Evolutionary conservation across 2,329 filamentous ascomycete species (phyloP).

Genomic region (Emergomyces africanus): DNA sequence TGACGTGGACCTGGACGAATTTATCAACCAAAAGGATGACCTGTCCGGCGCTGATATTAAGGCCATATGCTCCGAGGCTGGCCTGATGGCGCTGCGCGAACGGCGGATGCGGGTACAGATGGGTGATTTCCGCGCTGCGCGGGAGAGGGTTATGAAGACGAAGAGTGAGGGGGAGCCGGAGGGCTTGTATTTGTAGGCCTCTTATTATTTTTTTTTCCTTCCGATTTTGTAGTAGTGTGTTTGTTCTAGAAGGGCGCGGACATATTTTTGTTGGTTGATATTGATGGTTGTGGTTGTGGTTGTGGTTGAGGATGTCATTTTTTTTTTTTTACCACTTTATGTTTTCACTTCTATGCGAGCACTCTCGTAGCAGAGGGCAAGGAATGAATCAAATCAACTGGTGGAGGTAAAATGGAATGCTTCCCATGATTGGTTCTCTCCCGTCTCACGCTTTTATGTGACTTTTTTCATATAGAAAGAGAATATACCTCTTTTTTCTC

Average conservation of each 20-base stretch:
- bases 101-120: constrained; percentile 97
- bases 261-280: not conserved
- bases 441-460: too few relatives aligned
- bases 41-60: constrained; percentile 96
- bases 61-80: constrained; percentile 95
- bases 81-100: constrained; percentile 85
- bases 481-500: too few relatives aligned
- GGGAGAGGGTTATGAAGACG: constrained; percentile 91
- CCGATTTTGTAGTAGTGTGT: not conserved
- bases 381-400: too few relatives aligned
- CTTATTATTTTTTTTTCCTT: not conserved
- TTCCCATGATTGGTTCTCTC: too few relatives aligned
- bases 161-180: constrained; percentile 98
- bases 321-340: too few relatives aligned
- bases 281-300: too few relatives aligned
- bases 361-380: too few relatives aligned
- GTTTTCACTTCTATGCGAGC: too few relatives aligned
- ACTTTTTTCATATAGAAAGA: too few relatives aligned
- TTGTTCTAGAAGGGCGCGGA: not conserved
- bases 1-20: constrained; percentile 97
- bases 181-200: constrained; percentile 85
- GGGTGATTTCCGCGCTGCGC: constrained; percentile 87
- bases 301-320: too few relatives aligned
- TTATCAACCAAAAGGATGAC: constrained; percentile 97
- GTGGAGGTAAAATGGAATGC: too few relatives aligned